Evolutionary conservation across 345 rosid genomes (phyloP).

Genomic region (Trapa bicornis): DNA sequence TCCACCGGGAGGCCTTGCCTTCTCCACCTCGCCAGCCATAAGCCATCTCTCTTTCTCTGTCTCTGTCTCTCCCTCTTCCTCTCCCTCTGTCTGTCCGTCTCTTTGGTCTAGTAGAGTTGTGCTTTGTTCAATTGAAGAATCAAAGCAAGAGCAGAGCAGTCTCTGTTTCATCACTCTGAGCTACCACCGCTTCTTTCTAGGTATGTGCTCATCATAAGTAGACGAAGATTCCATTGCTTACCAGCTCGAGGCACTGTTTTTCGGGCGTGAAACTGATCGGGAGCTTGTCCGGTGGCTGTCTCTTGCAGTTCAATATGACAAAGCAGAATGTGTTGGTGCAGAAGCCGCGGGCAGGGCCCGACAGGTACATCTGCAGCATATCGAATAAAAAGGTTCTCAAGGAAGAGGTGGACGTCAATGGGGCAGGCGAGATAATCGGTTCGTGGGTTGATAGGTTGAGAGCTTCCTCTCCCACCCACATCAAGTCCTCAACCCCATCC

Average conservation of each 20-base stretch:
- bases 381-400: constrained; percentile 16
- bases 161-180: neutral
- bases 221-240: too few species aligned
- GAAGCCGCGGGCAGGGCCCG: constrained; percentile 23
- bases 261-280: too few species aligned
- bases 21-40: neutral
- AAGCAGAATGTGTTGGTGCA: constrained; percentile 21
- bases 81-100: neutral
- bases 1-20: neutral
- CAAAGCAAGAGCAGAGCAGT: neutral
- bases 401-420: constrained; percentile 19
- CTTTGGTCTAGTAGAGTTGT: too few species aligned
- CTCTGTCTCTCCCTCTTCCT: neutral
- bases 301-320: constrained; percentile 12
- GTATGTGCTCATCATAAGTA: too few species aligned
- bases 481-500: constrained; percentile 8
- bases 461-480: constrained; percentile 31
- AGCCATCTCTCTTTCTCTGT: neutral
- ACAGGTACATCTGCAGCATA: constrained; percentile 15
- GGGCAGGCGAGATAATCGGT: constrained; percentile 14
- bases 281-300: neutral
- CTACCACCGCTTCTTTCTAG: too few species aligned
- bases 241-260: too few species aligned
- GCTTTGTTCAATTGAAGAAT: neutral
- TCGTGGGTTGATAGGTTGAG: constrained; percentile 30